Percentiles rank a stretch among this genome's conserved stretches.
phyloP scores from a whole-genome alignment of 169 alveolate species.

The Plasmodium coatneyi region DNA sequence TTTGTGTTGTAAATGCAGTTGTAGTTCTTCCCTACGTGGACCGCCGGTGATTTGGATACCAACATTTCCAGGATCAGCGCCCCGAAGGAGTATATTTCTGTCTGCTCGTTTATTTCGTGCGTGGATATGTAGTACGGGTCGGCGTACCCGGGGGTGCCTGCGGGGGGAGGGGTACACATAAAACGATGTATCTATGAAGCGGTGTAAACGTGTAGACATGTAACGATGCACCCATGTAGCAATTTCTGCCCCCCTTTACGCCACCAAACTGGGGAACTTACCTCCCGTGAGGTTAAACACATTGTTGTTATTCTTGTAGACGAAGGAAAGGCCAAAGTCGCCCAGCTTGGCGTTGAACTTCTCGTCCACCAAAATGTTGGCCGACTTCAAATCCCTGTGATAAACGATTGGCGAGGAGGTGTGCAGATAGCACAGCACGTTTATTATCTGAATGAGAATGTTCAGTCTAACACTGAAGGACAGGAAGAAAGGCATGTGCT shows the following conservation, averaged over 20 bases:
- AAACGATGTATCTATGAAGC: background rate
- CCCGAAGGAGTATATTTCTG: slow-evolving; percentile 70
- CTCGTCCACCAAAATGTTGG: slow-evolving; percentile 80
- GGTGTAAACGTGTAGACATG: background rate
- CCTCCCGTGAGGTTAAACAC: slow-evolving; percentile 66
- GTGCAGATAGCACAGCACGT: slow-evolving; percentile 57
- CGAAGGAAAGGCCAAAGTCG: slow-evolving; percentile 78
- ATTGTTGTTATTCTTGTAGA: slow-evolving; percentile 50
- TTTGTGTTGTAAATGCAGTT: slow-evolving; percentile 32
- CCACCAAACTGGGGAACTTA: background rate
- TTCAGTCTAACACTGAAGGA: slow-evolving; percentile 38
- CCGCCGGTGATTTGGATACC: slow-evolving; percentile 64
- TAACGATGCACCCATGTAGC: background rate
- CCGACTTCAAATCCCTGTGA: slow-evolving; percentile 82
- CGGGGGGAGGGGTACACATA: background rate
- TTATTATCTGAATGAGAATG: slow-evolving; percentile 56
- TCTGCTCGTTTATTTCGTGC: slow-evolving; percentile 70
- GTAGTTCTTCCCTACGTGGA: slow-evolving; percentile 63
- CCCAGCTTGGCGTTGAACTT: slow-evolving; percentile 81
- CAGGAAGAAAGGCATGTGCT: slow-evolving; percentile 11
- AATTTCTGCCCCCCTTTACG: background rate
- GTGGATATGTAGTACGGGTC: slow-evolving; percentile 71
- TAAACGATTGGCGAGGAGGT: slow-evolving; percentile 74
- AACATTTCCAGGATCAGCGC: slow-evolving; percentile 65
- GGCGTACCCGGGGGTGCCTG: slow-evolving; percentile 73